Percentiles rank a stretch among this genome's conserved stretches.
These are phyloP conservation scores for Atkinsonella hypoxylon DNA, from an alignment of 2,329 filamentous ascomycete genomes.

Conservation along the genomic window DNA sequence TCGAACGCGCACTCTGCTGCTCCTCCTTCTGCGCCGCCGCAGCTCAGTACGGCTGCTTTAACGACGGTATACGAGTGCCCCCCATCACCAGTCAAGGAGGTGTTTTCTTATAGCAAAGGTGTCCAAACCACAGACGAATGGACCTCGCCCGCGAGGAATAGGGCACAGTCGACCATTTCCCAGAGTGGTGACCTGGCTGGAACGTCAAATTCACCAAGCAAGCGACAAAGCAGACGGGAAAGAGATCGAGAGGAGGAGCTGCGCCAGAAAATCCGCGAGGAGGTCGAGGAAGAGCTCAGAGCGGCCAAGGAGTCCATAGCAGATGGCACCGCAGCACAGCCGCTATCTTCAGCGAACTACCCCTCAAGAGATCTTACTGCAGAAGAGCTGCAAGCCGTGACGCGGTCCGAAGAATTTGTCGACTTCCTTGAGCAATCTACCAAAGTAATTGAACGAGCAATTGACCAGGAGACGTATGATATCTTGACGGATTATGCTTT, in stretches of 20 bases:
- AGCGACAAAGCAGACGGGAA: constrained; percentile 66
- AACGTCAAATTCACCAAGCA: constrained; percentile 48
- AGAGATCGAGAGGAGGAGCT: constrained; percentile 82
- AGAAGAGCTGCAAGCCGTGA: constrained; percentile 84
- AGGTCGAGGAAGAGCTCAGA: constrained; percentile 86
- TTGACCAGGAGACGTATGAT: constrained; percentile 87
- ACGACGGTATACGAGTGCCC: constrained; percentile 73
- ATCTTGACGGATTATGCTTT: constrained; percentile 90
- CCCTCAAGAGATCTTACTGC: constrained; percentile 67
- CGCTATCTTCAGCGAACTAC: constrained; percentile 40
- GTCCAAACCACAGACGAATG: constrained; percentile 82
- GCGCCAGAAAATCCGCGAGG: constrained; percentile 67
- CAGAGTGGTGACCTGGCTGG: constrained; percentile 50
- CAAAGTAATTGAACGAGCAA: constrained; percentile 89
- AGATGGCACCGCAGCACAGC: constrained; percentile 25
- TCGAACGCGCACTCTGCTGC: constrained; percentile 26
- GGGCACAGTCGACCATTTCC: constrained; percentile 30
- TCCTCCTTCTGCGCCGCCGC: constrained; percentile 21
- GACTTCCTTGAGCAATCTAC: constrained; percentile 93
- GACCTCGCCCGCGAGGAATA: constrained; percentile 40
- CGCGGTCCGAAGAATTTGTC: constrained; percentile 82
- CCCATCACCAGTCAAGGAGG: constrained; percentile 63
- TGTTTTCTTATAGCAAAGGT: constrained; percentile 94
- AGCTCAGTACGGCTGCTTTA: constrained; percentile 59
- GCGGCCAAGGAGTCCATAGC: constrained; percentile 51